Evolutionary conservation across 2,329 filamentous ascomycete species (phyloP).

Genomic region (Akanthomyces dipterigenus): DNA sequence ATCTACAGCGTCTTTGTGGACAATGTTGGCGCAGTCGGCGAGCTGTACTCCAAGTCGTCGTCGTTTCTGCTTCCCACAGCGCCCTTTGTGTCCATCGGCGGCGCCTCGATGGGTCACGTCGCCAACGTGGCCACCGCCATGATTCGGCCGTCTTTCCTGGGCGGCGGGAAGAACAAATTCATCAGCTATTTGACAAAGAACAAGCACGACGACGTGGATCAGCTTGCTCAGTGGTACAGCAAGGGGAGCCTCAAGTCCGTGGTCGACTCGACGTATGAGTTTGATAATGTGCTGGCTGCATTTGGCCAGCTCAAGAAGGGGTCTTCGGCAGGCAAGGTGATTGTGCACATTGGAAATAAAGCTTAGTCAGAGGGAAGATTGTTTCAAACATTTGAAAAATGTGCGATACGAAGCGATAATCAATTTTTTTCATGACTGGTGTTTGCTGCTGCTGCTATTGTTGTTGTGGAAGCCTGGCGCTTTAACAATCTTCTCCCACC

Average conservation of each 20-base stretch:
- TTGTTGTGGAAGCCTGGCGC: no score
- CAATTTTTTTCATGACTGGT: neutral
- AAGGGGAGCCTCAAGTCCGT: constrained; percentile 52
- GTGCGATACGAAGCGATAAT: neutral
- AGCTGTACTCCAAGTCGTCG: constrained; percentile 45
- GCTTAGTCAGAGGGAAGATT: neutral
- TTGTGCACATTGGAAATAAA: constrained; percentile 25
- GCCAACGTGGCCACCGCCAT: constrained; percentile 20
- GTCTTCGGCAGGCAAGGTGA: constrained; percentile 54
- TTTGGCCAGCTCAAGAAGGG: constrained; percentile 53
- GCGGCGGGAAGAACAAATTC: constrained; percentile 36
- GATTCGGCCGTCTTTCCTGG: constrained; percentile 28
- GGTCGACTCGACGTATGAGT: constrained; percentile 48
- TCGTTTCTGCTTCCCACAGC: constrained; percentile 42
- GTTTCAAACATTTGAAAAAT: neutral
- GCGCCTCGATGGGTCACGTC: constrained; percentile 22
- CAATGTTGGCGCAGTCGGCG: constrained; percentile 34
- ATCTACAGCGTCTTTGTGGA: constrained; percentile 46
- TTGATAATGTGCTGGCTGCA: constrained; percentile 49
- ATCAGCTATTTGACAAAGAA: constrained; percentile 33
- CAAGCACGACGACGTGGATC: constrained; percentile 37
- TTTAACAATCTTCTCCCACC: no score
- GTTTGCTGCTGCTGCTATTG: neutral
- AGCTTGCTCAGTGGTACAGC: constrained; percentile 47
- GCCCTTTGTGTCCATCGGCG: constrained; percentile 46